Evolutionary conservation across 2,329 filamentous ascomycete species (phyloP).

Genomic region (Zymoseptoria pseudotritici): DNA sequence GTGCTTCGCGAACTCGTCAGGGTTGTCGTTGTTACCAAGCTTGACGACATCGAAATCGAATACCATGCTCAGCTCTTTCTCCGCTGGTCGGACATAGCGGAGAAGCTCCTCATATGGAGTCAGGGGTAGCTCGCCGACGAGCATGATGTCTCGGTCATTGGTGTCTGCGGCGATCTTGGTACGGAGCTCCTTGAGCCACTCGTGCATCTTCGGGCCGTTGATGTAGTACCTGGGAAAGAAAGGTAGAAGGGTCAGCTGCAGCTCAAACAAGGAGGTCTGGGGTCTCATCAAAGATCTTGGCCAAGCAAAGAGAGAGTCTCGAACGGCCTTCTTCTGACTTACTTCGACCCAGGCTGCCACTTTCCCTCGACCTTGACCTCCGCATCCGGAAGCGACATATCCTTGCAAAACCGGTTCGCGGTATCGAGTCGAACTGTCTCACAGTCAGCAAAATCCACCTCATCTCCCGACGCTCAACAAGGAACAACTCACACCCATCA

Average conservation of each 20-base stretch:
- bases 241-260: neutral
- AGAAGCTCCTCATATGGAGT: constrained; percentile 44
- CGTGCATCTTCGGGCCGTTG: constrained; percentile 38
- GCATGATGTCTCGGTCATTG: constrained; percentile 34
- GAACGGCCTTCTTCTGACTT: neutral
- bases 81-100: constrained; percentile 44
- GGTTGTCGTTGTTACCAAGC: constrained; percentile 31
- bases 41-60: constrained; percentile 62
- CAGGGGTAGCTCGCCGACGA: constrained; percentile 47
- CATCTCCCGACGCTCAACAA: too few species aligned
- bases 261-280: constrained; percentile 22
- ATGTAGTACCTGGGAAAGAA: constrained; percentile 13
- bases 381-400: constrained; percentile 19
- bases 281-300: constrained; percentile 30
- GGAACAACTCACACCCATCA: constrained; percentile 31
- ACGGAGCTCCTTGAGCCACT: constrained; percentile 40
- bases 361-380: constrained; percentile 11
- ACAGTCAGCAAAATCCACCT: neutral
- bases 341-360: constrained; percentile 15
- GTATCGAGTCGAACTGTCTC: constrained; percentile 21
- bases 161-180: constrained; percentile 15
- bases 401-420: constrained; percentile 22
- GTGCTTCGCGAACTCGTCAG: constrained; percentile 19
- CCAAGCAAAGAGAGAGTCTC: neutral
- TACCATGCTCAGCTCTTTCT: constrained; percentile 61